phyloP scores from a whole-genome alignment of 306 rosid genomes.

The Urtica urens region DNA sequence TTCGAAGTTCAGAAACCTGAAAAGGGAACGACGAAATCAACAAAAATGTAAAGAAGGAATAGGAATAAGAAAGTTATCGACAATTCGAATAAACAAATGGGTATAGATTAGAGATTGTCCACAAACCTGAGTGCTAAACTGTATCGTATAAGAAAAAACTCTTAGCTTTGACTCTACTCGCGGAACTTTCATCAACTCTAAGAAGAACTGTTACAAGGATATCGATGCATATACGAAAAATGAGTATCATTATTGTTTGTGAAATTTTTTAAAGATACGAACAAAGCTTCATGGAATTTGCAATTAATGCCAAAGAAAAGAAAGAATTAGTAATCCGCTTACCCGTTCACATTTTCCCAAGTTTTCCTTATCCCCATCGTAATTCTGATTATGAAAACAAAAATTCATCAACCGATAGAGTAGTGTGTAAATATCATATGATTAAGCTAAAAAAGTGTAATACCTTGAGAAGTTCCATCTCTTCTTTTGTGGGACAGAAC shows the following conservation, averaged over 20 bases:
- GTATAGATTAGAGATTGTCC: conserved; percentile 4
- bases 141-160: conserved; percentile 86
- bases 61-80: conserved; percentile 14
- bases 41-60: conserved; percentile 16
- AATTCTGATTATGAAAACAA: conserved; percentile 46
- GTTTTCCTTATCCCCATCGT: conserved; percentile 67
- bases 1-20: conserved; percentile 78
- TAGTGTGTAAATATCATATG: conserved; percentile 3
- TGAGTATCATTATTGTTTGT: no score
- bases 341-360: conserved; percentile 95
- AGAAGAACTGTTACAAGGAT: conserved; percentile 49
- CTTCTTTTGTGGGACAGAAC: conserved; percentile 94
- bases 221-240: no score
- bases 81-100: neutral
- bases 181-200: conserved; percentile 88
- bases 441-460: conserved; percentile 9
- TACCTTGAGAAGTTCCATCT: conserved; percentile 82
- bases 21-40: conserved; percentile 14
- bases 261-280: no score
- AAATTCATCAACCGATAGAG: conserved; percentile 17
- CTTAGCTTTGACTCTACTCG: conserved; percentile 81
- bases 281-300: no score
- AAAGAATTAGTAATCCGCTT: conserved; percentile 11
- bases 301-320: neutral
- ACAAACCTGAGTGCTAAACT: conserved; percentile 67